These are phyloP conservation scores for Dryas alaskensis DNA, from an alignment of 306 rosid genomes.

Conservation along the genomic window DNA sequence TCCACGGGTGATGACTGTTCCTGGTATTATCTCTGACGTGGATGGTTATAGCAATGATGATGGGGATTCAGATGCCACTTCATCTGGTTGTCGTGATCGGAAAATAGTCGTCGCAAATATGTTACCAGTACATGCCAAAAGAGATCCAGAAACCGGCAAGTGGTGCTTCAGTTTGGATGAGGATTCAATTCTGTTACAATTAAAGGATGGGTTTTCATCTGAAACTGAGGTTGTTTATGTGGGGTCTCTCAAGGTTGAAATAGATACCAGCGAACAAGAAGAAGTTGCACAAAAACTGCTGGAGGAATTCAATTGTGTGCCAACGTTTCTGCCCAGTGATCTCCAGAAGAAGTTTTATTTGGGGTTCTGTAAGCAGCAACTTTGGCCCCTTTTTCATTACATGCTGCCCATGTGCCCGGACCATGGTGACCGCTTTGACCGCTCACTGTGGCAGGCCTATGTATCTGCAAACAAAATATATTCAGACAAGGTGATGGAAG, in stretches of 20 bases:
- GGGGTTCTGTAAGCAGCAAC: slow-evolving; percentile 72
- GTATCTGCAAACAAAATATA: slow-evolving; percentile 82
- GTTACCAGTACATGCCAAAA: slow-evolving; percentile 74
- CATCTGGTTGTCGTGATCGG: slow-evolving; percentile 59
- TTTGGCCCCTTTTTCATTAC: slow-evolving; percentile 90
- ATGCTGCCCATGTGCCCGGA: slow-evolving; percentile 82
- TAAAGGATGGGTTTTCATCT: slow-evolving; percentile 67
- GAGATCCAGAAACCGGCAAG: slow-evolving; percentile 50
- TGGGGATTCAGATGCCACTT: slow-evolving; percentile 61
- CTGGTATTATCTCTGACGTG: slow-evolving; percentile 69
- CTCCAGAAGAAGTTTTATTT: slow-evolving; percentile 62
- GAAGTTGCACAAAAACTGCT: slow-evolving; percentile 72
- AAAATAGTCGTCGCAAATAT: slow-evolving; percentile 79
- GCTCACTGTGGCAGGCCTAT: slow-evolving; percentile 77
- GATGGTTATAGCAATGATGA: slow-evolving; percentile 47
- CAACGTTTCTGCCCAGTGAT: slow-evolving; percentile 74
- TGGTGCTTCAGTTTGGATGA: slow-evolving; percentile 79
- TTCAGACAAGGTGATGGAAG: slow-evolving; percentile 85
- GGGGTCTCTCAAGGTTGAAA: slow-evolving; percentile 74
- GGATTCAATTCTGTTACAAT: slow-evolving; percentile 68
- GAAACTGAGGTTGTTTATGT: slow-evolving; percentile 73
- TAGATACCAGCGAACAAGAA: slow-evolving; percentile 66
- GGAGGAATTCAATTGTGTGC: slow-evolving; percentile 67
- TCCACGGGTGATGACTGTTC: slow-evolving; percentile 69
- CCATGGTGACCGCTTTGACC: slow-evolving; percentile 78